Percentiles rank a stretch among this genome's conserved stretches.
phyloP scores from a whole-genome alignment of 495 filamentous ascomycete species.

The Trichoderma parareesei region DNA sequence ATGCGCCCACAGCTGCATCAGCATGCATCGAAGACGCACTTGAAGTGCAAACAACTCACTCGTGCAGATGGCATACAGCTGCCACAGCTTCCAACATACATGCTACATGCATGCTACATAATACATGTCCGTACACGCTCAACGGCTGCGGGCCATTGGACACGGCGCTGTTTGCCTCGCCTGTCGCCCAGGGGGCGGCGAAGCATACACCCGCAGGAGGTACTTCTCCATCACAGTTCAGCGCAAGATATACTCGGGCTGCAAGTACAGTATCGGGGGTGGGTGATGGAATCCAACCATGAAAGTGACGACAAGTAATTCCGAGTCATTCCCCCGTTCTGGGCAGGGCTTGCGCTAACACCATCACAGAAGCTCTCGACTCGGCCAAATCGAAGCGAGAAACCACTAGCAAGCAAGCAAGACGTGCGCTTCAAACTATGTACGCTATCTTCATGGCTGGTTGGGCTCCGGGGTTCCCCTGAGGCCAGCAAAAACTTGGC shows the following conservation, averaged over 20 bases:
- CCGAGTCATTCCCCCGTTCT: neutral
- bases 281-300: neutral
- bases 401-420: no score
- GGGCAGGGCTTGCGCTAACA: neutral
- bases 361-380: neutral
- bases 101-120: neutral
- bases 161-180: neutral
- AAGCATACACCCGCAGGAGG: no score
- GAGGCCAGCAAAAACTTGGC: neutral
- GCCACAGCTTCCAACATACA: neutral
- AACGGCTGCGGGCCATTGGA: neutral
- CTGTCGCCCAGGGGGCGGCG: neutral
- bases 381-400: neutral
- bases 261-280: neutral
- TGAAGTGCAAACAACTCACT: neutral
- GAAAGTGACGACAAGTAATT: neutral
- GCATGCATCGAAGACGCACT: neutral
- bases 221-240: no score
- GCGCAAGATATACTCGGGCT: no score
- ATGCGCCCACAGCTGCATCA: neutral
- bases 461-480: neutral
- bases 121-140: neutral
- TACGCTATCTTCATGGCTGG: no score
- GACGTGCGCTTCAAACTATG: no score
- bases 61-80: conserved; percentile 5